A percentile compares a stretch with the other conserved stretches of the same genome.
Conservation (phyloP, 192 early-diverging fungal genomes). For the Coemansia sp. region DNA sequence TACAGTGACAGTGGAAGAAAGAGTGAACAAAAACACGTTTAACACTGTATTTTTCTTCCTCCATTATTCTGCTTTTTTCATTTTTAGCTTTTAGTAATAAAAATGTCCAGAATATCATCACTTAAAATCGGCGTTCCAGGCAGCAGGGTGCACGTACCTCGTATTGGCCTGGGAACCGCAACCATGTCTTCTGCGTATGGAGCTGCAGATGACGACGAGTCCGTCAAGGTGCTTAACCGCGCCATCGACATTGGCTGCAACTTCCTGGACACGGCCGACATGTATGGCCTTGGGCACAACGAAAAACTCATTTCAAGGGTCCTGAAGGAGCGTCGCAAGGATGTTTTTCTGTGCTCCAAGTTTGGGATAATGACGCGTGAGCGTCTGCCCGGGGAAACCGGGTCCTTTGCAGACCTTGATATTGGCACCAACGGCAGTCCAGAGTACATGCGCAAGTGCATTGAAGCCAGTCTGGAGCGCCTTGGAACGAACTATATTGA, state of each 20-base stretch:
- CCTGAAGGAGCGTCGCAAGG: conserved; percentile 51
- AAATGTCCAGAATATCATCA: too few relatives aligned
- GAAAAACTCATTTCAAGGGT: conserved; percentile 59
- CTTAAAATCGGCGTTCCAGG: conserved; percentile 29
- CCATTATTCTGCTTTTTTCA: too few relatives aligned
- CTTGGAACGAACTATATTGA: conserved; percentile 62
- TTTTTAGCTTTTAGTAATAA: too few relatives aligned
- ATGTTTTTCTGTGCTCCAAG: conserved; percentile 65
- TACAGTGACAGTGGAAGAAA: too few relatives aligned
- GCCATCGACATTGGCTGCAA: conserved; percentile 42
- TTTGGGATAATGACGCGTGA: conserved; percentile 47
- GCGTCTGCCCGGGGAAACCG: conserved; percentile 21
- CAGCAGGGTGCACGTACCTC: conserved; percentile 25
- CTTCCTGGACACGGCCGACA: conserved; percentile 62
- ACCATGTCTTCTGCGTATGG: conserved; percentile 53
- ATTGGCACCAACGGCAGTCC: conserved; percentile 46
- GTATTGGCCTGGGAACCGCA: conserved; percentile 38
- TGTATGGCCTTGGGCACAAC: conserved; percentile 60
- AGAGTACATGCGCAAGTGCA: conserved; percentile 53
- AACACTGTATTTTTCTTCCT: too few relatives aligned
- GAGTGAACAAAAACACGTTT: too few relatives aligned
- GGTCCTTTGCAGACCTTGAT: conserved; percentile 2
- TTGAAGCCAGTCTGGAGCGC: conserved; percentile 52
- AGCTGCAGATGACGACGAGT: conserved; percentile 29
- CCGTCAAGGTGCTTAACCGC: conserved; percentile 21